Percentiles rank a stretch among this genome's conserved stretches.
These are phyloP conservation scores for Talaromyces sp. DNA, from an alignment of 2,329 filamentous ascomycete genomes.

Conservation along the genomic window DNA sequence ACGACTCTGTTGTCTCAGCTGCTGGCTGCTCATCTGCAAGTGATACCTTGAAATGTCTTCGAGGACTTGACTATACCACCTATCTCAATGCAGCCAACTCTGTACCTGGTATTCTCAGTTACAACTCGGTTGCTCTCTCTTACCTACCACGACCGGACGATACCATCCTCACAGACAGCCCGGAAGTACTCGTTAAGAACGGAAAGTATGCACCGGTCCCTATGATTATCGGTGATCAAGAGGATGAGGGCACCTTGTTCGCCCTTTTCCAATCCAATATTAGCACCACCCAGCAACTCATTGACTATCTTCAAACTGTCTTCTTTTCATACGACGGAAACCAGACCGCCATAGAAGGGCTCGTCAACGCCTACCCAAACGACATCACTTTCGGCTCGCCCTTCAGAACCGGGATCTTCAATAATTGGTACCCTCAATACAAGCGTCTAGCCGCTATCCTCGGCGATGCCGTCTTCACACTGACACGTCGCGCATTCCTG, in stretches of 20 bases:
- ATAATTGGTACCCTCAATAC: constrained; percentile 73
- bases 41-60: constrained; percentile 51
- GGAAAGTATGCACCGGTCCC: constrained; percentile 61
- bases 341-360: constrained; percentile 49
- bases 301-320: constrained; percentile 59
- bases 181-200: constrained; percentile 55
- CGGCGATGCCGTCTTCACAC: constrained; percentile 72
- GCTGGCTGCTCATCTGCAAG: constrained; percentile 46
- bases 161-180: constrained; percentile 59
- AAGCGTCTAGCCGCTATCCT: constrained; percentile 74
- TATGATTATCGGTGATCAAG: constrained; percentile 70
- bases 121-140: constrained; percentile 66
- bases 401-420: constrained; percentile 66
- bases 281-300: constrained; percentile 58
- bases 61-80: constrained; percentile 45
- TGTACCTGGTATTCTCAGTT: constrained; percentile 66
- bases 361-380: constrained; percentile 65
- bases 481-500: constrained; percentile 67
- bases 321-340: constrained; percentile 59
- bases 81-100: constrained; percentile 66
- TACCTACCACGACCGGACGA: constrained; percentile 72
- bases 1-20: constrained; percentile 45
- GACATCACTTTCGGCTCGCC: constrained; percentile 62
- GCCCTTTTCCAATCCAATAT: constrained; percentile 69
- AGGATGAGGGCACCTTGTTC: constrained; percentile 78